Percentiles rank a stretch among this genome's conserved stretches.
Conservation (phyloP, 345 rosid genomes). For the Ceriops tagal region DNA sequence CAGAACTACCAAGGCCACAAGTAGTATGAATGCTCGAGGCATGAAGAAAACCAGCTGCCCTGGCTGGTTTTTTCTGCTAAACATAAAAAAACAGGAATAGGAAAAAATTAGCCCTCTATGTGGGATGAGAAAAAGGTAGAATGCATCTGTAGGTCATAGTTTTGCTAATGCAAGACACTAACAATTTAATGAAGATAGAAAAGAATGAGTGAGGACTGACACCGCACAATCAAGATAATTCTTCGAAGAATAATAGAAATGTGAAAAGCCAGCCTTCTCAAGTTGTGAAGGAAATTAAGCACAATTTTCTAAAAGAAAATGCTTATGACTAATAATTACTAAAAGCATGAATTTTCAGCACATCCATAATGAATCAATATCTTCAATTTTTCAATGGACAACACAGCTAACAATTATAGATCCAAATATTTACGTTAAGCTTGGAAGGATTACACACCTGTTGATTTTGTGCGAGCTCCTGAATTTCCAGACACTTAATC, state of each 20-base stretch:
- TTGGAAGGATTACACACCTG: conserved; percentile 16
- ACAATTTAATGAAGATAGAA: conserved; percentile 3
- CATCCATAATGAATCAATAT: background rate
- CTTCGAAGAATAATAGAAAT: background rate
- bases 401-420: conserved; percentile 3
- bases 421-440: conserved; percentile 1
- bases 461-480: conserved; percentile 16
- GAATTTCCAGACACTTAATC: conserved; percentile 19
- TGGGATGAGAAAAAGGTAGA: background rate
- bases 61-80: conserved; percentile 17
- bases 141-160: background rate
- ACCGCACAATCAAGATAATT: background rate
- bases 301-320: background rate
- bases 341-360: background rate
- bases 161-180: background rate
- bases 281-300: background rate
- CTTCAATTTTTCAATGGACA: background rate
- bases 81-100: background rate
- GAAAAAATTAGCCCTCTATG: background rate
- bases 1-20: conserved; percentile 16
- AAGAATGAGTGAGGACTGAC: background rate
- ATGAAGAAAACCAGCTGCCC: conserved; percentile 4
- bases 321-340: background rate
- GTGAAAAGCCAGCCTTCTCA: background rate
- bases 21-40: conserved; percentile 9